Percentiles rank a stretch among this genome's conserved stretches.
These are phyloP conservation scores for Hibiscus mutabilis DNA, from an alignment of 345 rosid species.

Conservation along the genomic window DNA sequence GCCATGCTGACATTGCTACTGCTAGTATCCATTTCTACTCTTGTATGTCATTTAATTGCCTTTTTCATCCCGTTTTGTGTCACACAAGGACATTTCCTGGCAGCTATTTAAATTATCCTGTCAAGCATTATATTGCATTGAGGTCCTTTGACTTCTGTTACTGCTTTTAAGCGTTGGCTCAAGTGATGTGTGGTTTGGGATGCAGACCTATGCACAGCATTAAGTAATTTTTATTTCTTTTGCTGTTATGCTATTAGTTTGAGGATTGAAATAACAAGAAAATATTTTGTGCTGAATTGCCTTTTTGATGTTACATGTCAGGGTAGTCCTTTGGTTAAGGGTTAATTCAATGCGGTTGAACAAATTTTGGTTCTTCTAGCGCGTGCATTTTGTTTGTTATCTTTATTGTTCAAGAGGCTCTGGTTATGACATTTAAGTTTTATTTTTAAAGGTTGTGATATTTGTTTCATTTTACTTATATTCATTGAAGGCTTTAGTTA, in stretches of 20 bases:
- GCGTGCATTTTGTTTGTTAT: background rate
- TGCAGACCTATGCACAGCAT: background rate
- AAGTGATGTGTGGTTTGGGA: background rate
- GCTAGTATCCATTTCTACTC: background rate
- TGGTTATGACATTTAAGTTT: background rate
- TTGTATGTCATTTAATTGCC: background rate
- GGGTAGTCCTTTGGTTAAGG: too few relatives aligned
- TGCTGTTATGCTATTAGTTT: background rate
- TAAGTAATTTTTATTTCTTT: background rate
- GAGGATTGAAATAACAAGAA: background rate
- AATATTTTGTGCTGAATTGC: too few relatives aligned
- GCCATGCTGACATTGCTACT: constrained; percentile 15
- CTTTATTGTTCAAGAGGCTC: background rate
- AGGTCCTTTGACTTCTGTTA: background rate
- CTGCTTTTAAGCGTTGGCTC: background rate
- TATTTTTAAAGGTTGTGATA: background rate
- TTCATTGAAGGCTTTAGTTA: background rate
- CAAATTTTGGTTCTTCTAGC: background rate
- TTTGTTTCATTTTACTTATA: background rate
- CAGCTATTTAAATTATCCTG: background rate
- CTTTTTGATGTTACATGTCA: too few relatives aligned
- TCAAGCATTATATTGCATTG: background rate
- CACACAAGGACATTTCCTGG: background rate
- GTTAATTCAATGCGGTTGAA: background rate
- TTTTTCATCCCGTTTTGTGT: background rate